Base-by-base conservation (phyloP, 306 rosid species). In the Dalbergia cultrata region DNA sequence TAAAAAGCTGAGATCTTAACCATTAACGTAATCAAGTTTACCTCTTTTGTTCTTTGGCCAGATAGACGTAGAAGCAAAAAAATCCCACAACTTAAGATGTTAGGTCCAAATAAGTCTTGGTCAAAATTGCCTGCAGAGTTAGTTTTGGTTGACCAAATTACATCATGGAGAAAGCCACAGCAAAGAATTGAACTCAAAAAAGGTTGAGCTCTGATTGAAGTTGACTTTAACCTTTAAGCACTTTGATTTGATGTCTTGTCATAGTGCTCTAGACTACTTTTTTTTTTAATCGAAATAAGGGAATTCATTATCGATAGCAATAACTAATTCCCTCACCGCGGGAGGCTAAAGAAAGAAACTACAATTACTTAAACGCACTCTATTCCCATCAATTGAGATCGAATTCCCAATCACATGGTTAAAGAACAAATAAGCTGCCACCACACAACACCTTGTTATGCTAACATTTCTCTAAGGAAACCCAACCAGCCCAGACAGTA, bases 61-160 rank as follows among this genome's bases (percentile, higher is more conserved):
- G 39, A 19, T 43, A 19, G 44, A 44, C 18, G 39, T 44, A 67
- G 73, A 67, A 67, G 57, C 73, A 44, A 43, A 44, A 19, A 45
- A 13, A 69, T 54, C 56, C 37, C 39, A 47, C 18, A 67, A 45
- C 21, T 45, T 49, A 70, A 26, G 41, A 14, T 49, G 45, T 16
- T 31, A 37, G 41, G 45, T 70, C 45, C 43, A 49, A 31, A 68
- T 19, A 16, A 47, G 10, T 70, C 8, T 39, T 13, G 44, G 75
- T 26, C 75, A 50, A 50, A 26, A 22, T 69, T 47, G 13, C 21
- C 43, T 16, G 26, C 26, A 31, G 50, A 70, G 45, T 22, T 60
- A 22, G 54, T 49, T 49, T 70, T 8, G 44, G 35, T 50, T 26
- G 21, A 49, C 26, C 45, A 9, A 70, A 70, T 21, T 21, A 45